Base-by-base conservation (phyloP, 225 moss, liverwort and hornwort genomes). In the Polytrichum commune region DNA sequence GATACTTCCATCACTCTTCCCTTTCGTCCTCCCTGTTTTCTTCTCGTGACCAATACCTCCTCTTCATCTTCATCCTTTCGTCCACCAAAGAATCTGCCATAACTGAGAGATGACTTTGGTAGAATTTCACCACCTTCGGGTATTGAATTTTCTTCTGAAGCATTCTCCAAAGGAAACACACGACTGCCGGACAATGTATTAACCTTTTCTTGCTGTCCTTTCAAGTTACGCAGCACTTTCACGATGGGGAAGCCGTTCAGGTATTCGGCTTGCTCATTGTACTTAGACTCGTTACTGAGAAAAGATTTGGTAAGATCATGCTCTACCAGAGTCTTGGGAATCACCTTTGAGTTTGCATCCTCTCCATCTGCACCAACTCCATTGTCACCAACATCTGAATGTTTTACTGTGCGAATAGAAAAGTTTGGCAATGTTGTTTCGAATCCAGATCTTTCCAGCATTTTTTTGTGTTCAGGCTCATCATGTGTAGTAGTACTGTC, bases 181-280 rank as follows among this genome's bases (percentile, higher is more conserved):
- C 75, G 78, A 53, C 66, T 73, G 53, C 66, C 67, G 27, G 78
- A 75, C 57, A 67, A 64, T 20, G 62, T 32, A 30, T 24, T 27
- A 26, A 8, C 69, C 54, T 77, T 80, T 56, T 75, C 82, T 24
- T 76, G 75, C 60, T 76, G 64, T 19, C 22, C 72, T 16, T 55
- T 67, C 29, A 26, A 65, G 63, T 29, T 72, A 56, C 72, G 74
- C 32, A 79, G 66, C 27, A 65, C 30, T 35, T 54, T 72, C 54
- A 23, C 4, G 72, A 80, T 7, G 46, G 46, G 46, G 75, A 72
- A 33, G 62, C 24, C 27, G 66, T 53, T 69, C 29, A 68, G n/a
- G 73, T 68, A 13, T 69, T n/a, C 32, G 69, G 62, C 62, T 54
- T 25, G 29, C 60, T 55, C 26, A 27, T 26, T 46, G 46, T 46